A percentile compares a stretch with the other conserved stretches of the same genome.
Conservation (phyloP, 1,139 yeast genomes). For the Taiozyma onychis region DNA sequence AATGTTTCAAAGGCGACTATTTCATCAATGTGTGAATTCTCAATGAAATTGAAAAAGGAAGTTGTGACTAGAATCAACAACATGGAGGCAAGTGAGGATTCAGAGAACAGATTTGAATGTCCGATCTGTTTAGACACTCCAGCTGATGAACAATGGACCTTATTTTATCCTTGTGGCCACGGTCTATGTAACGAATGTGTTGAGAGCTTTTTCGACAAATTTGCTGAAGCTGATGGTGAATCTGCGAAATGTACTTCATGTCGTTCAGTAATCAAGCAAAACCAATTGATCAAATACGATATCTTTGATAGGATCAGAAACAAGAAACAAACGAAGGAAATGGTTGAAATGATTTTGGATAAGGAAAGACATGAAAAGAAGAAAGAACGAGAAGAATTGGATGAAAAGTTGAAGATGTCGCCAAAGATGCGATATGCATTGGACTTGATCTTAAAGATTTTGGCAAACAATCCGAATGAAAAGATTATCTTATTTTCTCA, state of each 20-base stretch:
- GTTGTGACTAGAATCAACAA: slow-evolving; percentile 26
- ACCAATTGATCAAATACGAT: slow-evolving; percentile 42
- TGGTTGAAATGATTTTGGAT: slow-evolving; percentile 22
- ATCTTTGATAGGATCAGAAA: slow-evolving; percentile 45
- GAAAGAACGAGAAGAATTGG: slow-evolving; percentile 29
- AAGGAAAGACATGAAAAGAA: slow-evolving; percentile 17
- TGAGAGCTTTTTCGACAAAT: slow-evolving; percentile 42
- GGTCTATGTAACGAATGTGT: slow-evolving; percentile 60
- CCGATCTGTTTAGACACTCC: slow-evolving; percentile 52
- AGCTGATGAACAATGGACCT: slow-evolving; percentile 31
- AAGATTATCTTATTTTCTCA: slow-evolving; percentile 79
- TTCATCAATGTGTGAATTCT: slow-evolving; percentile 22
- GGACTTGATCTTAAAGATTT: slow-evolving; percentile 40
- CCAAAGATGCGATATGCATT: slow-evolving; percentile 50
- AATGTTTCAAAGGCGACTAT: slow-evolving; percentile 9
- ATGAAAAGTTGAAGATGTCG: slow-evolving; percentile 35
- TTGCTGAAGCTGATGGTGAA: slow-evolving; percentile 30
- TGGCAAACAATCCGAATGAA: slow-evolving; percentile 41
- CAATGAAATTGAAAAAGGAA: slow-evolving; percentile 21
- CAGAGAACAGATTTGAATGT: slow-evolving; percentile 37
- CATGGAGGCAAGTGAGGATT: slow-evolving; percentile 21
- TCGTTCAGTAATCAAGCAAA: slow-evolving; percentile 33
- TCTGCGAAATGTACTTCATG: slow-evolving; percentile 52
- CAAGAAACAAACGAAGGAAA: slow-evolving; percentile 27
- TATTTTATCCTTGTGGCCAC: slow-evolving; percentile 63